These are phyloP conservation scores for Ilex paraguariensis DNA, from an alignment of 305 asterid species.

Conservation along the genomic window DNA sequence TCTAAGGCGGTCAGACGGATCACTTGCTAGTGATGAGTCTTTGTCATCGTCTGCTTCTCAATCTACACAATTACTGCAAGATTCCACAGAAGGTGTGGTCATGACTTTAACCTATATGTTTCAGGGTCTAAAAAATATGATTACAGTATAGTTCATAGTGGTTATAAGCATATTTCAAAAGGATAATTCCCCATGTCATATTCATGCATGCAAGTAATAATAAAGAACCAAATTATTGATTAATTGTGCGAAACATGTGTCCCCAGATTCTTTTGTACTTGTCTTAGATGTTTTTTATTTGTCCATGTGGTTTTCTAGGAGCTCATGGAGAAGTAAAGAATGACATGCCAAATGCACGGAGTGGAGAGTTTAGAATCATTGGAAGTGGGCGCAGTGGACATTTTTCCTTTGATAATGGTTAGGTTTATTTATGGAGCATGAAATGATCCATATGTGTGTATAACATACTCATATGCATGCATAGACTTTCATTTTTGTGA, in stretches of 20 bases:
- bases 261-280: background rate
- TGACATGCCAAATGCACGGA: constrained; percentile 20
- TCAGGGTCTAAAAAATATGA: background rate
- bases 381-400: constrained; percentile 55
- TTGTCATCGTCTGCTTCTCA: constrained; percentile 58
- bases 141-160: background rate
- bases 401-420: constrained; percentile 63
- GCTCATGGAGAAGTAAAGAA: constrained; percentile 42
- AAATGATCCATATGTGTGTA: background rate
- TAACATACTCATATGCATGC: no score
- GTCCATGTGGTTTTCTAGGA: constrained; percentile 26
- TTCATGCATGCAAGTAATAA: no score
- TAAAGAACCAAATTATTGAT: background rate
- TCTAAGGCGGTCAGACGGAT: constrained; percentile 69
- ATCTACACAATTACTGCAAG: constrained; percentile 37
- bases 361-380: constrained; percentile 43
- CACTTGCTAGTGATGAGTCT: constrained; percentile 67
- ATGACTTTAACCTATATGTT: background rate
- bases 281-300: background rate
- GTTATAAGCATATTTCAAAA: background rate
- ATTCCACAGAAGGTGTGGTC: constrained; percentile 57
- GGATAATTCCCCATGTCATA: background rate
- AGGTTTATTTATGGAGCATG: constrained; percentile 24
- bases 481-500: background rate
- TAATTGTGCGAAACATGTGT: background rate